A percentile compares a stretch with the other conserved stretches of the same genome.
Conservation (phyloP, 1,139 yeast species). For the Candida sp. region DNA sequence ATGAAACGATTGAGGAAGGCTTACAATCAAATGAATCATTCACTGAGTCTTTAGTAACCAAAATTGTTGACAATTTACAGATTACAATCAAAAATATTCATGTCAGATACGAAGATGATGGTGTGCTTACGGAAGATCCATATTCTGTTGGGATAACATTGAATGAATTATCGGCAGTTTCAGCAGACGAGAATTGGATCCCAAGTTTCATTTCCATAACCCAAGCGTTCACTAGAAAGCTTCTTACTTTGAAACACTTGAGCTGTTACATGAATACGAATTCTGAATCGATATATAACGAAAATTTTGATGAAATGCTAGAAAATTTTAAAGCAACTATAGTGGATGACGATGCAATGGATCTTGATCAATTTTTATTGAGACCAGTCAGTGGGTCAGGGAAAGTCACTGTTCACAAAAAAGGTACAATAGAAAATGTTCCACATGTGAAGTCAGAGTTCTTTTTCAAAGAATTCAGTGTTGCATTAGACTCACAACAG, state of each 20-base stretch:
- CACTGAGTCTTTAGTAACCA: conserved; percentile 83
- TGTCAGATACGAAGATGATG: conserved; percentile 82
- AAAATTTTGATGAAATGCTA: conserved; percentile 42
- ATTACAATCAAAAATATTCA: conserved; percentile 92
- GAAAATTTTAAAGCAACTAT: conserved; percentile 33
- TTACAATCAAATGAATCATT: conserved; percentile 64
- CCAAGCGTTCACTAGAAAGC: conserved; percentile 67
- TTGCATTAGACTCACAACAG: conserved; percentile 81
- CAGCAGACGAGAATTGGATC: conserved; percentile 82
- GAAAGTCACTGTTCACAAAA: conserved; percentile 73
- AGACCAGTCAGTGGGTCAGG: conserved; percentile 92
- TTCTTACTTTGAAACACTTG: conserved; percentile 71
- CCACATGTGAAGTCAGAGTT: conserved; percentile 81
- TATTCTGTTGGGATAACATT: conserved; percentile 82
- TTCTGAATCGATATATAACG: conserved; percentile 43
- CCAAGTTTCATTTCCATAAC: conserved; percentile 82
- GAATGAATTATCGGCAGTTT: conserved; percentile 85
- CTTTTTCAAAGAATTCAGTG: conserved; percentile 82
- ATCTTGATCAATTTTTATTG: conserved; percentile 57
- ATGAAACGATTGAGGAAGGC: conserved; percentile 40
- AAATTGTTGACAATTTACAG: conserved; percentile 90
- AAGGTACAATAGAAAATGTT: conserved; percentile 60
- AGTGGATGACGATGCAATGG: conserved; percentile 15
- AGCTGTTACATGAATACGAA: conserved; percentile 88
- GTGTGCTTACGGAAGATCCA: conserved; percentile 64